phyloP scores from a whole-genome alignment of 768 basidiomycete genomes.

The Infundibulicybe gibba region DNA sequence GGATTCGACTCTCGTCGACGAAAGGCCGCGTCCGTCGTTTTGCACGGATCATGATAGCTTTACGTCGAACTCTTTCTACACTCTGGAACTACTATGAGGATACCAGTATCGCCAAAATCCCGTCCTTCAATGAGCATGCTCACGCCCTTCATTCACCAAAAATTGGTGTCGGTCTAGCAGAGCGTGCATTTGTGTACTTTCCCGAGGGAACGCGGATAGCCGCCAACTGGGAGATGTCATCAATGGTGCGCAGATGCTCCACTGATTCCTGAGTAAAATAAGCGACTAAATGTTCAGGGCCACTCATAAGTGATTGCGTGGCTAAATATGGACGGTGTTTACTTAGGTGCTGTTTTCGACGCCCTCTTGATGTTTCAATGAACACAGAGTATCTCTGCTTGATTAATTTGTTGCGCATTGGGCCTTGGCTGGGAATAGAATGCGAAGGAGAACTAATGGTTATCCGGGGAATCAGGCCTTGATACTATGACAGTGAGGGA shows the following conservation, averaged over 20 bases:
- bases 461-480: slow-evolving; percentile 4
- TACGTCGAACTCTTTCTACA: too few species aligned
- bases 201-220: slow-evolving; percentile 53
- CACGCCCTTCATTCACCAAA: too few species aligned
- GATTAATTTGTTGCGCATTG: slow-evolving; percentile 46
- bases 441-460: slow-evolving; percentile 15
- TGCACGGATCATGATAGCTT: too few species aligned
- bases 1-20: too few species aligned
- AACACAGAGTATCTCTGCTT: slow-evolving; percentile 83
- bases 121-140: too few species aligned
- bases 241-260: slow-evolving; percentile 52
- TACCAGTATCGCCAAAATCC: too few species aligned
- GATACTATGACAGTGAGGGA: not conserved
- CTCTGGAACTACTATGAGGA: too few species aligned
- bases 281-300: slow-evolving; percentile 46
- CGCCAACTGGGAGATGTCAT: slow-evolving; percentile 54
- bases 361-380: slow-evolving; percentile 59
- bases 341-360: slow-evolving; percentile 82
- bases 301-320: too few species aligned
- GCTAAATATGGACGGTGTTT: slow-evolving; percentile 18
- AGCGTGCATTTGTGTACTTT: slow-evolving; percentile 64
- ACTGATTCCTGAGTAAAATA: slow-evolving; percentile 69
- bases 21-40: too few species aligned
- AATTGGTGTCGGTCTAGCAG: slow-evolving; percentile 33
- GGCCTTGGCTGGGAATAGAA: slow-evolving; percentile 19